A percentile compares a stretch with the other conserved stretches of the same genome.
These are phyloP conservation scores for Rhizophagus sp. DNA, from an alignment of 192 early-diverging fungal species.

Conservation along the genomic window DNA sequence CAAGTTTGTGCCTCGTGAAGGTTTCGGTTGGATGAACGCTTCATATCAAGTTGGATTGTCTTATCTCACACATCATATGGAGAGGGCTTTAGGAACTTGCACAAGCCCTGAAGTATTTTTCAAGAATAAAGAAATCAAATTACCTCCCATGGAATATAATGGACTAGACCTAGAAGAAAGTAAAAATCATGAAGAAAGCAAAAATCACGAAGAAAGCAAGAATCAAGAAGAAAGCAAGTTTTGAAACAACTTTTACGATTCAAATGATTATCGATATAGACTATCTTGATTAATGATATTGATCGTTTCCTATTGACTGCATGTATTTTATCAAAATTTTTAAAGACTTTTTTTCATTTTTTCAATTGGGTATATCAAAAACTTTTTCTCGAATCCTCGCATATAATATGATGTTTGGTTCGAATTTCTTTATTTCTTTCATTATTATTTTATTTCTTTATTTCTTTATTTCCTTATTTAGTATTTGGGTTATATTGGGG, in stretches of 20 bases:
- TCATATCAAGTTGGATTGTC: slow-evolving; percentile 81
- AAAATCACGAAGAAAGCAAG: not conserved
- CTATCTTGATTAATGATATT: not conserved
- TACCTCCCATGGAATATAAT: not conserved
- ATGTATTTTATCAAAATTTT: not conserved
- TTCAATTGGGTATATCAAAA: not conserved
- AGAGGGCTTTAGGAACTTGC: slow-evolving; percentile 70
- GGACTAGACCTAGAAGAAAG: no score
- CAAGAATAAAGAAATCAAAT: not conserved
- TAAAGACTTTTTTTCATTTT: not conserved
- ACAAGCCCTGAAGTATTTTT: slow-evolving; percentile 28
- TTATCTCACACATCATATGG: slow-evolving; percentile 69
- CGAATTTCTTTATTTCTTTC: not conserved
- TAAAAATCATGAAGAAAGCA: not conserved
- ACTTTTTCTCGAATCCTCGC: not conserved
- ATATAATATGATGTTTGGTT: not conserved
- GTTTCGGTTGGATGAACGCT: slow-evolving; percentile 99
- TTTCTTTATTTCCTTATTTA: no score
- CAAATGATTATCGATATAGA: no score
- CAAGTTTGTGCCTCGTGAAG: slow-evolving; percentile 90
- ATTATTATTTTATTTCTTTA: no score
- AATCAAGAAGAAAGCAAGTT: no score
- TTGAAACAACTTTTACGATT: not conserved
- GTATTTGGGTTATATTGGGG: no score
- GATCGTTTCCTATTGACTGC: not conserved